Conservation (phyloP, 768 basidiomycete genomes). For the Nevesoporus exiguus region DNA sequence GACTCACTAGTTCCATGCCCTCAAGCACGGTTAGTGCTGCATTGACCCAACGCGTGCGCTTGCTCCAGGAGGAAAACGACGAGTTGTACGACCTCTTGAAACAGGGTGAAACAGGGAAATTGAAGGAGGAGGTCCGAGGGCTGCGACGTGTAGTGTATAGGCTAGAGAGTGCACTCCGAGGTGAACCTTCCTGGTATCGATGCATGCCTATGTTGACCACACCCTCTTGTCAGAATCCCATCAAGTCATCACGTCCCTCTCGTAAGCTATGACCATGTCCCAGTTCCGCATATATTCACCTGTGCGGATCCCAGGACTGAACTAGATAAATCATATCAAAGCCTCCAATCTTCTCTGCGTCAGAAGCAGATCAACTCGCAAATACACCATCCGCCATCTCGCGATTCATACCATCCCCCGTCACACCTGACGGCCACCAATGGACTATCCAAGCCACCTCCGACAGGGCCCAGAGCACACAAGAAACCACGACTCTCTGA, state of each 20-base stretch:
- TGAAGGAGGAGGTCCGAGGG: slow-evolving; percentile 78
- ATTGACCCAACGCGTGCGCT: slow-evolving; percentile 65
- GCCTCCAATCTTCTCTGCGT: slow-evolving; percentile 46
- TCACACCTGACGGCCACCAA: slow-evolving; percentile 33
- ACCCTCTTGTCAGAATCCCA: slow-evolving; percentile 61
- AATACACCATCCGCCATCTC: slow-evolving; percentile 38
- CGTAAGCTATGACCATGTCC: slow-evolving; percentile 47
- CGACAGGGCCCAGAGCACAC: slow-evolving; percentile 76
- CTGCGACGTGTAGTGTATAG: slow-evolving; percentile 64
- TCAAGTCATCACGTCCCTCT: slow-evolving; percentile 61
- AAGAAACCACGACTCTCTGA: slow-evolving; percentile 78
- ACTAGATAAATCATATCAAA: slow-evolving; percentile 71
- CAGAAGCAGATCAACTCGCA: slow-evolving; percentile 35
- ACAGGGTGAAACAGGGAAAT: slow-evolving; percentile 69
- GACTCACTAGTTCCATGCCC: slow-evolving; percentile 32
- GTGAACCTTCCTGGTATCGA: slow-evolving; percentile 36
- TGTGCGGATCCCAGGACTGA: slow-evolving; percentile 51
- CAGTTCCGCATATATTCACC: slow-evolving; percentile 9
- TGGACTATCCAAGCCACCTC: slow-evolving; percentile 50
- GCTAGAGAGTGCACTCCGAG: slow-evolving; percentile 73
- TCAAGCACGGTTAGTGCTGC: slow-evolving; percentile 66
- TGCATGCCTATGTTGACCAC: slow-evolving; percentile 7
- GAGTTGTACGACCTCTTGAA: slow-evolving; percentile 77
- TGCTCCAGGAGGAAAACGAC: slow-evolving; percentile 84
- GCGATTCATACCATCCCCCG: slow-evolving; percentile 40